Conservation (phyloP, 108 stramenopile genomes). For the Cyclotella sp. region DNA sequence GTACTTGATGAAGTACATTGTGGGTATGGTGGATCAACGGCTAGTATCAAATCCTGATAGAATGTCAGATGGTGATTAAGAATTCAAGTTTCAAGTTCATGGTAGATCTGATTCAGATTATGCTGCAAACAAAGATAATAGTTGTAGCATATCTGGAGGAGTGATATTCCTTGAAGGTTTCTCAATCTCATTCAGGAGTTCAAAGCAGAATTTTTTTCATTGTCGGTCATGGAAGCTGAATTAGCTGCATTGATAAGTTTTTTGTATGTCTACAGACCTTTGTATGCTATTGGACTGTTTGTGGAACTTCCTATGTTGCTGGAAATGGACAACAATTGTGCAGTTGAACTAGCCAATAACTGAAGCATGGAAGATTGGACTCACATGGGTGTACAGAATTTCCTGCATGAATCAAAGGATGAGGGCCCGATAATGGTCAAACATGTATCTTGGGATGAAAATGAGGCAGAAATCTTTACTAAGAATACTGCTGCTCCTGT, state of each 20-base stretch:
- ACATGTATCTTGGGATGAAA: slow-evolving; percentile 12
- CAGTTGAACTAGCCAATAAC: slow-evolving; percentile 32
- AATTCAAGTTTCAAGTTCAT: slow-evolving; percentile 21
- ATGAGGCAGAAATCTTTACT: slow-evolving; percentile 29
- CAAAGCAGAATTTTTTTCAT: slow-evolving; percentile 9
- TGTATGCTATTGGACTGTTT: slow-evolving; percentile 10
- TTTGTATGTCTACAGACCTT: slow-evolving; percentile 3
- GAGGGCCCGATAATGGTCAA: slow-evolving; percentile 2
- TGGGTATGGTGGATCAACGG: slow-evolving; percentile 18
- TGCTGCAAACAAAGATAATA: slow-evolving; percentile 1
- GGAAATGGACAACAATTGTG: slow-evolving; percentile 27
- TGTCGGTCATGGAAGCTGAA: slow-evolving; percentile 26
- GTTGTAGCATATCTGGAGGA: slow-evolving; percentile 21
- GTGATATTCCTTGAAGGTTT: slow-evolving; percentile 2
- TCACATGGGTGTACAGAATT: slow-evolving; percentile 12
- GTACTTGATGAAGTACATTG: slow-evolving; percentile 30
- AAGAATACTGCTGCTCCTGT: slow-evolving; percentile 10
- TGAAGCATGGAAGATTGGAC: slow-evolving; percentile 28
- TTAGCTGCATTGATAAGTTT: slow-evolving; percentile 3
- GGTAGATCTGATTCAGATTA: slow-evolving; percentile 38
- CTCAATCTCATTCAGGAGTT: slow-evolving; percentile 12
- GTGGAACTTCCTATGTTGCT: slow-evolving; percentile 29
- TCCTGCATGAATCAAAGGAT: slow-evolving; percentile 24
- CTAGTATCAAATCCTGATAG: slow-evolving; percentile 20
- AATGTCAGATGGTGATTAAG: slow-evolving; percentile 32